These are phyloP conservation scores for Seiridium unicorne DNA, from an alignment of 2,329 filamentous ascomycete genomes.

Conservation along the genomic window DNA sequence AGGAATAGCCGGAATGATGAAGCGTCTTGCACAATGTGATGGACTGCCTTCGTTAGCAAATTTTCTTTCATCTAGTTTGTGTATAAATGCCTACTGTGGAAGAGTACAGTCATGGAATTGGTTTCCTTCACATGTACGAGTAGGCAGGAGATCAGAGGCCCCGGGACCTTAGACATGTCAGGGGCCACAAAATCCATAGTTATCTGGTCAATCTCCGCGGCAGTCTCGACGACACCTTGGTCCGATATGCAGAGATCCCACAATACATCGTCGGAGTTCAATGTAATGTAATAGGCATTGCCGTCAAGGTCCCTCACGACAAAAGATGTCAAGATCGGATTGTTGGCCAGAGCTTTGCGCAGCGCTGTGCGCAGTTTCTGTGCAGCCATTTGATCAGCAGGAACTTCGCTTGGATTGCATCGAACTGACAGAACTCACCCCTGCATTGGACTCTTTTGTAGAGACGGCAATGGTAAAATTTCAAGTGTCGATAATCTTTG, in stretches of 20 bases:
- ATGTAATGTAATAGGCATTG: not conserved
- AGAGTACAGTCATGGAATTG: not conserved
- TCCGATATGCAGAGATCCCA: not conserved
- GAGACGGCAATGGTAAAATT: slow-evolving; percentile 3
- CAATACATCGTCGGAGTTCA: not conserved
- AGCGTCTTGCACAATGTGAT: slow-evolving; percentile 5
- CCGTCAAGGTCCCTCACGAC: not conserved
- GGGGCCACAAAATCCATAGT: not conserved
- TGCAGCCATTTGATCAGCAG: not conserved
- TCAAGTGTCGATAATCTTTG: not conserved
- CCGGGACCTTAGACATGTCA: not conserved
- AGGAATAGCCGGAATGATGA: not conserved
- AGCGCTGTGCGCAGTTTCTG: not conserved
- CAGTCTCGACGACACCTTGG: not conserved
- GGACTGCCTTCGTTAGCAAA: not conserved
- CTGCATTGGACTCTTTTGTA: not conserved
- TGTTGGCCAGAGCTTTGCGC: not conserved
- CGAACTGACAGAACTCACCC: not conserved
- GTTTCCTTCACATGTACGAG: not conserved
- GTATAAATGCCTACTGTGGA: not conserved
- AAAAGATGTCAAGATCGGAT: not conserved
- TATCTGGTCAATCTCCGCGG: not conserved
- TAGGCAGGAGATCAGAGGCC: not conserved
- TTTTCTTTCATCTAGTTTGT: not conserved
- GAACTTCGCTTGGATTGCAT: not conserved